A percentile compares a stretch with the other conserved stretches of the same genome.
Evolutionary conservation across 1,139 yeast genomes (phyloP).

Genomic region (Candida frijolesensis): DNA sequence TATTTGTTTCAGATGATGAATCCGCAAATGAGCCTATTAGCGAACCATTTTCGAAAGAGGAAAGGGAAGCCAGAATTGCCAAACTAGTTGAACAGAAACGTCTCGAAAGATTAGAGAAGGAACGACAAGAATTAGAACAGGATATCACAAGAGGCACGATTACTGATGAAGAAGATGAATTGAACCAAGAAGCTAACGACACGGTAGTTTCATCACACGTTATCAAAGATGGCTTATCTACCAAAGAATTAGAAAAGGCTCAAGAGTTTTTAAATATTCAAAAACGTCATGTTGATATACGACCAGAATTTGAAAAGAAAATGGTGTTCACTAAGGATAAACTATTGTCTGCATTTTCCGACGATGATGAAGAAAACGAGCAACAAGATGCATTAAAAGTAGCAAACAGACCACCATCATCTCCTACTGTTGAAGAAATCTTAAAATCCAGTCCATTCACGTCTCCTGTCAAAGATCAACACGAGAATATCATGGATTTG

Average conservation of each 20-base stretch:
- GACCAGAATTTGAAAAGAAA: constrained; percentile 35
- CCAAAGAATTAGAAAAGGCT: constrained; percentile 33
- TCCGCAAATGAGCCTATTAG: constrained; percentile 14
- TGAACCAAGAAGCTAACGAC: constrained; percentile 25
- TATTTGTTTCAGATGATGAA: constrained; percentile 13
- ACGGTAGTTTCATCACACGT: constrained; percentile 20
- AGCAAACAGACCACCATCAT: constrained; percentile 9
- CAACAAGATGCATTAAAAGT: constrained; percentile 6
- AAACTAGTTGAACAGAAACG: constrained; percentile 26
- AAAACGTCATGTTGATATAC: constrained; percentile 35
- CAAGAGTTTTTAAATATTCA: constrained; percentile 40
- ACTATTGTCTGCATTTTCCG: constrained; percentile 37
- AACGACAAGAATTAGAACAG: constrained; percentile 26
- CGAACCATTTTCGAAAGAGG: constrained; percentile 19
- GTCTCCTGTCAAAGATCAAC: constrained; percentile 31
- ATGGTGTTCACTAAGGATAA: constrained; percentile 32
- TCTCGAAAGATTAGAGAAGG: constrained; percentile 21
- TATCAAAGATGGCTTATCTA: constrained; percentile 17
- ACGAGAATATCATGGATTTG: constrained; percentile 21
- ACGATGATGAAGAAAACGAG: constrained; percentile 16
- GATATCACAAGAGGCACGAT: constrained; percentile 39
- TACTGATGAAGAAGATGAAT: constrained; percentile 47
- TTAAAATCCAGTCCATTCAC: constrained; percentile 23
- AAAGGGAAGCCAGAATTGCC: constrained; percentile 25
- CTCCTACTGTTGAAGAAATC: constrained; percentile 13